Percentiles rank a stretch among this genome's conserved stretches.
phyloP scores from a whole-genome alignment of 2,329 filamentous ascomycete genomes.

The Pyrenophora graminea region DNA sequence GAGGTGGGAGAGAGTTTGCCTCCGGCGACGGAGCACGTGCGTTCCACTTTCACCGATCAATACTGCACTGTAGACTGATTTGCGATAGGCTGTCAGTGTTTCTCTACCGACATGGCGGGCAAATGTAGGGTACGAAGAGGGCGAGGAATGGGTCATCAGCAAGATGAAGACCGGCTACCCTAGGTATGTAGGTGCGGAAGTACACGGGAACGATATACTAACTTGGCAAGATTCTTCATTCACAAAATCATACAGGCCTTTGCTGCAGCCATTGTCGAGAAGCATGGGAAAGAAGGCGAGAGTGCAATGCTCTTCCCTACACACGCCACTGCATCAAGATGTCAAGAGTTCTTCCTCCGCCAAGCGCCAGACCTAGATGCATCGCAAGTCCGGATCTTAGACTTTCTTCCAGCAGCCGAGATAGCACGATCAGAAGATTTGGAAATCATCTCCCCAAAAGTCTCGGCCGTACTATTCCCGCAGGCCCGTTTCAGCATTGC shows the following conservation, averaged over 20 bases:
- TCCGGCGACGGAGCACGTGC: constrained; percentile 47
- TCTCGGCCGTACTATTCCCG: constrained; percentile 68
- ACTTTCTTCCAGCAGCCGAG: constrained; percentile 65
- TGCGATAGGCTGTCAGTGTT: constrained; percentile 82
- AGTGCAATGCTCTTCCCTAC: constrained; percentile 85
- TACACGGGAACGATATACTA: constrained; percentile 5
- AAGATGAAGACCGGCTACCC: constrained; percentile 92
- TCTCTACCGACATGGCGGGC: constrained; percentile 91
- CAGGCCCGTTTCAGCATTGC: constrained; percentile 69
- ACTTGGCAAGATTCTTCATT: constrained; percentile 75
- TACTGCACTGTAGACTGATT: constrained; percentile 19
- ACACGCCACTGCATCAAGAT: constrained; percentile 68
- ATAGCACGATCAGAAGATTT: constrained; percentile 55
- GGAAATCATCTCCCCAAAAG: constrained; percentile 50
- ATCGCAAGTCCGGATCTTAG: constrained; percentile 59
- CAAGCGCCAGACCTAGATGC: constrained; percentile 60
- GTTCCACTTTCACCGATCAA: constrained; percentile 23
- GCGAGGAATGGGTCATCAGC: constrained; percentile 79
- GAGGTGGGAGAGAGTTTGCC: constrained; percentile 47
- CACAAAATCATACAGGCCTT: constrained; percentile 81
- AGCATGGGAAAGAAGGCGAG: constrained; percentile 65
- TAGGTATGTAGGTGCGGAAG: constrained; percentile 55
- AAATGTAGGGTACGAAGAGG: constrained; percentile 94
- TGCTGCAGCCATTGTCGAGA: constrained; percentile 67
- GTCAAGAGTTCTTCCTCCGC: constrained; percentile 70